Evolutionary conservation across 495 filamentous ascomycete species (phyloP), one percentile per base, ranked within the genome.

Genomic region (Hamigera avellanea): DNA sequence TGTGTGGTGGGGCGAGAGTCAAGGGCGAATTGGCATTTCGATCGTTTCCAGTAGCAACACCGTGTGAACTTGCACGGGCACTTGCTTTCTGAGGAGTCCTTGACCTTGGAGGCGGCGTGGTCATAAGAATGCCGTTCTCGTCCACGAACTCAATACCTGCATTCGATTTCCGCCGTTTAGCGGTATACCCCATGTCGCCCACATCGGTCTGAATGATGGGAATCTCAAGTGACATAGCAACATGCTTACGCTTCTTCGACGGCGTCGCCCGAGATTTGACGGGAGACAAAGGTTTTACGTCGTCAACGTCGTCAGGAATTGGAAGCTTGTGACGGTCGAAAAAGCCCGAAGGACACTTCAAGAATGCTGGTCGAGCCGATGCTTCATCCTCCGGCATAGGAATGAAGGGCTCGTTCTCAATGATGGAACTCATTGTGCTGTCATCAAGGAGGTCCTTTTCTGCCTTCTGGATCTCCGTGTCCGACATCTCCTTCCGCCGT

Each of bases 371-470:
- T 0, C 36, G 43, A 0, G 54, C 34, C 1, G 32, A 40, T 13
- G 34, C 37, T 35, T 75, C 69, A 9, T 57, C 55, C 9, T 52
- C 50, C 1, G 57, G 50, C 43, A 93, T 64, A 0, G 69, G 65
- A 5, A 86, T 52, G 37, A 89, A 80, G 18, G 62, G 58, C 10
- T 82, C 76, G 18, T 83, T 76, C 43, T 78, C 62, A 27, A 96
- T 86, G 55, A 91, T 91, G 19, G 76, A 65, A 41, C 74, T 80
- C 59, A 96, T 87, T 3, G 69, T 67, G 8, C 57, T 59, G 45
- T 93, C 88, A 41, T 95, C 86, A 0, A 91, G 61, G 2, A 93
- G 66, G 34, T 61, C 55, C 46, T 69, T 63, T 66, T 82, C 70
- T 41, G 81, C 69, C 54, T 78, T 61, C 41, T 70, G 50, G 54